Conservation (phyloP, 1,284 basidiomycete genomes). For the Marasmius oreades region DNA sequence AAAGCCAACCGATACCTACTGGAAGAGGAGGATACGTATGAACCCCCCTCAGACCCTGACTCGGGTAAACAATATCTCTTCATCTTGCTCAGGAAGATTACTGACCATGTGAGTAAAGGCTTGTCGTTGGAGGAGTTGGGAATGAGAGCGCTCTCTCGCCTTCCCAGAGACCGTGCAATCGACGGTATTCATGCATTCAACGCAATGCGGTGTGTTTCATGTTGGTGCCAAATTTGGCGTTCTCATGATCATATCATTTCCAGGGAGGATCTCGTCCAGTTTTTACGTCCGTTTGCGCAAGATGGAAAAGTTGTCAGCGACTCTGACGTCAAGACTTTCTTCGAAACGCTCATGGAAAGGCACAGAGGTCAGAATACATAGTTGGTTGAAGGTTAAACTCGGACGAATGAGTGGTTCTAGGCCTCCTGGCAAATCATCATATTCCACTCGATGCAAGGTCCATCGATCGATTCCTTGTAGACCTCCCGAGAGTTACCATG, state of each 20-base stretch:
- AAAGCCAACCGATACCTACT: constrained; percentile 53
- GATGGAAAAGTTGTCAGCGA: constrained; percentile 74
- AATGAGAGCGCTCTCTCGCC: constrained; percentile 62
- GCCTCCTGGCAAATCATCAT: no score
- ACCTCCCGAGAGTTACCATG: no score
- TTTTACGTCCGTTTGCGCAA: constrained; percentile 74
- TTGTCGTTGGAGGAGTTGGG: constrained; percentile 77
- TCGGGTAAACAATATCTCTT: constrained; percentile 41
- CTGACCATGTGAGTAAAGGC: constrained; percentile 36
- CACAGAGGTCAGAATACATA: neutral
- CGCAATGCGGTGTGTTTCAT: constrained; percentile 58
- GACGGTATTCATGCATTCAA: constrained; percentile 81
- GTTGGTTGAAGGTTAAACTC: neutral
- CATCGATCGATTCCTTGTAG: neutral
- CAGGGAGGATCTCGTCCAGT: constrained; percentile 70
- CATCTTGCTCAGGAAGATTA: constrained; percentile 11
- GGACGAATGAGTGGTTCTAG: neutral
- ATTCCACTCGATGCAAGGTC: no score
- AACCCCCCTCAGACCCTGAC: constrained; percentile 79
- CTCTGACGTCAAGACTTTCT: constrained; percentile 67
- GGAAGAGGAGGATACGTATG: constrained; percentile 78
- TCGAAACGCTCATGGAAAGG: constrained; percentile 36
- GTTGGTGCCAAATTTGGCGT: neutral
- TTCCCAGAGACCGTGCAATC: constrained; percentile 73
- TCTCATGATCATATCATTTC: neutral